Base-by-base conservation (phyloP, 495 filamentous ascomycete genomes). In the Annulohypoxylon maeteangense region DNA sequence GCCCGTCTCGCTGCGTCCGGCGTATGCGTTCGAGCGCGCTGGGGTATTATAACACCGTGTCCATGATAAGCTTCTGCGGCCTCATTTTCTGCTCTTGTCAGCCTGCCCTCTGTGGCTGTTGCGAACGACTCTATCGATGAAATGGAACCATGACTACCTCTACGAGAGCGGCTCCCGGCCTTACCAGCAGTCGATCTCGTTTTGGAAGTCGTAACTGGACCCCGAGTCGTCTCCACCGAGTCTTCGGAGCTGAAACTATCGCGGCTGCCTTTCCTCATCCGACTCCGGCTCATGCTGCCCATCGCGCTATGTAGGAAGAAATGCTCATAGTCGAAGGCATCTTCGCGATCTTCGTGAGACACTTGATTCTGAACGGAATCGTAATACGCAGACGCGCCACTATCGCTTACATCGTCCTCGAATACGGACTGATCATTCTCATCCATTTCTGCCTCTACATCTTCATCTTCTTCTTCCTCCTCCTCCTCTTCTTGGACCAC, bases 311-410 rank as follows among this genome's bases (percentile, higher is more conserved):
- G 93, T 10, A 98, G 85, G 79, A 97, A 97, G 80, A 97, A 96
- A 74, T 96, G 88, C 75, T 98, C 93, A 70, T 99, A 99, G 76
- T 97, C 95, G 78, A 99, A 99, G 6, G 95, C 95, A 76, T 99
- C 95, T 71, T 94, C 91, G 14, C 95, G 92, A 78, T 98, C 95
- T 81, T 99, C 95, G 74, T 99, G 95, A 4, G 85, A 87, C 11
- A 88, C 75, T 32, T 79, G 81, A 38, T 80, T 80, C 58, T 84
- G 80, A 25, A 84, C 68, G 3, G 85, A 78, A 63, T 91, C 89
- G 73, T 88, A 84, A 72, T 89, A 88, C 10, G 83, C 70, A n/a
- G 87, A 85, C 18, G 84, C 86, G 14, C 80, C 85, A 72, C 83
- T 84, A 60, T 85, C 80, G 66, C 83, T 85, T 67, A 76, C 78